Conservation (phyloP, 495 filamentous ascomycete genomes). For the Viridothelium virens region DNA sequence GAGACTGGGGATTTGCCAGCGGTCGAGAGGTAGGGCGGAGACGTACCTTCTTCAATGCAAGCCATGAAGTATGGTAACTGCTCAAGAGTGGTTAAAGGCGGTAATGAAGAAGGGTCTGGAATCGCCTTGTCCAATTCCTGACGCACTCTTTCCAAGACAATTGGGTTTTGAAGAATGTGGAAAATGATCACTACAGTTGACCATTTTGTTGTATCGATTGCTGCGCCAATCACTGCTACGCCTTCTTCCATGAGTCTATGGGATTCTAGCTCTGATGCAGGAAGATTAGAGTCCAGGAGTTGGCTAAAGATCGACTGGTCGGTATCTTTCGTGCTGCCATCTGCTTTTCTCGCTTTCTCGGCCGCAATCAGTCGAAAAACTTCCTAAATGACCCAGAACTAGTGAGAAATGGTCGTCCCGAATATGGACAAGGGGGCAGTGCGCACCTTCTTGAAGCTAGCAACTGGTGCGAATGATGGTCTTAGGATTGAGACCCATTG, state of each 20-base stretch:
- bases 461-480: too few relatives aligned
- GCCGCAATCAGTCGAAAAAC: too few relatives aligned
- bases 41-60: slow-evolving; percentile 36
- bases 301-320: slow-evolving; percentile 12
- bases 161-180: slow-evolving; percentile 20
- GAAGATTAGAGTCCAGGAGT: slow-evolving; percentile 13
- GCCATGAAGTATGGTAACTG: slow-evolving; percentile 38
- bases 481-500: too few relatives aligned
- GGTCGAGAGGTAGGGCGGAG: too few relatives aligned
- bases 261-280: slow-evolving; percentile 20
- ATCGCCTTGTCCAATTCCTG: slow-evolving; percentile 13
- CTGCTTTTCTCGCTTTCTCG: too few relatives aligned
- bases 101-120: not conserved
- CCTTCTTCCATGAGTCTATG: slow-evolving; percentile 22
- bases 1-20: too few relatives aligned
- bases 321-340: not conserved
- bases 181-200: slow-evolving; percentile 18
- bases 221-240: slow-evolving; percentile 22
- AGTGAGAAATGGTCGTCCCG: too few relatives aligned
- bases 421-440: too few relatives aligned
- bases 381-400: too few relatives aligned
- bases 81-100: slow-evolving; percentile 23
- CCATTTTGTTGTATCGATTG: slow-evolving; percentile 19
- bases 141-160: slow-evolving; percentile 14
- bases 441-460: too few relatives aligned